phyloP scores from a whole-genome alignment of 345 rosid genomes.

The Populus pruinosa region DNA sequence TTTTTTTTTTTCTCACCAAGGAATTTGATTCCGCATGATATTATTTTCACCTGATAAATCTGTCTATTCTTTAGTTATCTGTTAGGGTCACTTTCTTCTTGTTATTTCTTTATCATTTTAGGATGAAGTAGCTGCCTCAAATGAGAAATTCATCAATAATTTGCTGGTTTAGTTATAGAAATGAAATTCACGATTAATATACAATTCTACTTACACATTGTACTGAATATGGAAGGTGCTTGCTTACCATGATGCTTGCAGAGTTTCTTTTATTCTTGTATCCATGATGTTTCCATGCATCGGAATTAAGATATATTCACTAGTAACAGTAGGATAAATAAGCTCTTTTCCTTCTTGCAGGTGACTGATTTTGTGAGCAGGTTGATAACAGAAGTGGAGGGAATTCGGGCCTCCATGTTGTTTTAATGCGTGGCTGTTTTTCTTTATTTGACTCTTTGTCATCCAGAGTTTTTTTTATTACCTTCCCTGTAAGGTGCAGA shows the following conservation, averaged over 20 bases:
- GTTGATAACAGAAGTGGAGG: slow-evolving; percentile 13
- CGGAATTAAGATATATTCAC: neutral
- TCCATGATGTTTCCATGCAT: neutral
- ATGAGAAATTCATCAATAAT: neutral
- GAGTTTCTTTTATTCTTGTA: neutral
- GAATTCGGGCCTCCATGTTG: slow-evolving; percentile 3
- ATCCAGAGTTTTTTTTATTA: neutral
- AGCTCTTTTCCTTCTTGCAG: slow-evolving; percentile 17
- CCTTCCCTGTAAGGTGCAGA: slow-evolving; percentile 4
- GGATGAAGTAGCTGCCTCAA: neutral
- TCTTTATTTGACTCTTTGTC: slow-evolving; percentile 1
- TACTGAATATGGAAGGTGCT: neutral
- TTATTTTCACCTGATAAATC: neutral
- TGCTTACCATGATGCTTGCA: neutral
- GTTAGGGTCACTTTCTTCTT: neutral
- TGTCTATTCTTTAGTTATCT: neutral
- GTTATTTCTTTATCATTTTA: neutral
- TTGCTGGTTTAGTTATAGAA: neutral
- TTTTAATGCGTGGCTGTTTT: slow-evolving; percentile 5
- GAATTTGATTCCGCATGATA: neutral
- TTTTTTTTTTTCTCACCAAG: neutral
- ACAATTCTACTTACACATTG: too few relatives aligned
- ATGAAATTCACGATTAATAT: neutral
- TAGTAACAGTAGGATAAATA: neutral
- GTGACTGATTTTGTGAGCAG: slow-evolving; percentile 13